Evolutionary conservation across 2,329 filamentous ascomycete genomes (phyloP), one percentile per base, ranked within the genome.

Genomic region (Pseudogymnoascus sp.): DNA sequence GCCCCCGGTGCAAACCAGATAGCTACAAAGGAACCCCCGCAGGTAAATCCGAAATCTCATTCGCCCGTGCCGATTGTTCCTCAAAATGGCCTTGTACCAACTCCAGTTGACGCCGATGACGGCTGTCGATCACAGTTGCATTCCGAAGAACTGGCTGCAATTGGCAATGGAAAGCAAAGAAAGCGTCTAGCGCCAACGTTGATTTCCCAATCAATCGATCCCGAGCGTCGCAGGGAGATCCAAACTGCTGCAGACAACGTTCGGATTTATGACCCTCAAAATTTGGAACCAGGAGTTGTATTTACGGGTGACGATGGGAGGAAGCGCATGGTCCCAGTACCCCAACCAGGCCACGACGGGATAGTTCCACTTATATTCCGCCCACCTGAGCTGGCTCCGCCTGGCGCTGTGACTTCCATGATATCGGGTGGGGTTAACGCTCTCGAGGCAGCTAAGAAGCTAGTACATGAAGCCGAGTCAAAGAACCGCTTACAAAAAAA

Each of bases 171-270:
- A 18, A 72, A 71, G 62, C 73, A 74, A 62, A 69, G 68, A 62
- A 75, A 72, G 65, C 67, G 74, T 60, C 66, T 76, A 23, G 70
- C 69, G 8, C 69, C 72, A 21, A 73, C 68, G 18, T 64, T 71
- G 1, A 37, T 74, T n/a, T 68, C 70, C 8, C 46, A 68, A 11
- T 61, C 34, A 9, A 65, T 72, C 49, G 67, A 70, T 60, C 59
- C 61, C 16, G 62, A 65, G 31, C 61, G 66, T 56, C 60, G 68
- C 46, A 66, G 69, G 11, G 64, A 64, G 5, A 66, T 72, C 59
- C 67, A 66, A 8, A 70, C 67, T 8, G 66, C 63, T 2, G 70
- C 69, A 21, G 68, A 73, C 38, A 59, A 67, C 23, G 62, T 69
- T 60, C 38, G 65, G 14, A 18, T 64, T 31, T 31, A 65, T 37